Conservation (phyloP, 2,329 filamentous ascomycete genomes). For the Fusarium goolgardi region DNA sequence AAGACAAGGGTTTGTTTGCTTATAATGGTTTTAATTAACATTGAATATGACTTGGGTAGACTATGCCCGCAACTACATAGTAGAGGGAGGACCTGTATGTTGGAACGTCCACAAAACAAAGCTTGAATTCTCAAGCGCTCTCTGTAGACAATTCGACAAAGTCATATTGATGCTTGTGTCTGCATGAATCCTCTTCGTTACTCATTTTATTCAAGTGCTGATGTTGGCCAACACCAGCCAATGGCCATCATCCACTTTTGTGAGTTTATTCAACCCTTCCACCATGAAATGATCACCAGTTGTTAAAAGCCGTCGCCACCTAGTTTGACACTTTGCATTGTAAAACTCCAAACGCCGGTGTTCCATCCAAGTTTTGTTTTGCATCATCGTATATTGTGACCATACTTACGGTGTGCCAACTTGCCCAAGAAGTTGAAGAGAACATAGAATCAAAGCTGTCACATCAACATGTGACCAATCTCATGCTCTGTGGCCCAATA, state of each 20-base stretch:
- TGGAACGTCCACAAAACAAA: background rate
- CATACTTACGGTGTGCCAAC: background rate
- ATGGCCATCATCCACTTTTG: conserved; percentile 20
- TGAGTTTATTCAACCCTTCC: conserved; percentile 10
- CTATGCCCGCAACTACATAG: background rate
- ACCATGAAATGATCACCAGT: conserved; percentile 19
- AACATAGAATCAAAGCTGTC: conserved; percentile 4
- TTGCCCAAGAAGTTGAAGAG: background rate
- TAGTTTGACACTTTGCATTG: conserved; percentile 24
- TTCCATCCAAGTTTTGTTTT: conserved; percentile 7
- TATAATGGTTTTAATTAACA: conserved; percentile 13
- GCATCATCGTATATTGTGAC: conserved; percentile 4
- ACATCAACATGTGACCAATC: conserved; percentile 1
- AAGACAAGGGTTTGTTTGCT: conserved; percentile 19
- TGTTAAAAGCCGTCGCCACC: conserved; percentile 14
- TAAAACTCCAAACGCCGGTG: conserved; percentile 44
- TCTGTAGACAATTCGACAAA: background rate
- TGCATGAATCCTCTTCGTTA: conserved; percentile 9
- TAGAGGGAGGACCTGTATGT: background rate
- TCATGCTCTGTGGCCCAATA: background rate
- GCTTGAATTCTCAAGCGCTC: background rate
- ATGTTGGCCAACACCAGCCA: conserved; percentile 34
- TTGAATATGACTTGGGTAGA: conserved; percentile 2
- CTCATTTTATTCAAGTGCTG: conserved; percentile 15
- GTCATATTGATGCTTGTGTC: background rate